Percentiles rank a stretch among this genome's conserved stretches.
phyloP scores from a whole-genome alignment of 2,329 filamentous ascomycete genomes.

The Cyphellophora attinorum region DNA sequence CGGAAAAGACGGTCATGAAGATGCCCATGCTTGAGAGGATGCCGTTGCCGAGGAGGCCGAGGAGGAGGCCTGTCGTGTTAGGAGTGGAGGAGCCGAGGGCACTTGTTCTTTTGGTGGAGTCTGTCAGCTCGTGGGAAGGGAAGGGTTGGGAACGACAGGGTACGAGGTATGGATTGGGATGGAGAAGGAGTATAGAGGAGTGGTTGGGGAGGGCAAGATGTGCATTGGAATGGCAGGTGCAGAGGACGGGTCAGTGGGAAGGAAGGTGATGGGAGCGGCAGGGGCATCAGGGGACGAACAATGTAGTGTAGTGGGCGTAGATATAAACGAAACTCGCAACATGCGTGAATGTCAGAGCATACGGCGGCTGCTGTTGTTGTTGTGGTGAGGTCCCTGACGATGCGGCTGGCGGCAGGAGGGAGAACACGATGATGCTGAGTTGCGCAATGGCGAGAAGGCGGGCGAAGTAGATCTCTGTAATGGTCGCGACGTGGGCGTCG shows the following conservation, averaged over 20 bases:
- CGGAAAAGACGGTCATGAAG: slow-evolving; percentile 55
- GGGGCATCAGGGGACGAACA: too few species aligned
- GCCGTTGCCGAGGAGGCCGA: slow-evolving; percentile 51
- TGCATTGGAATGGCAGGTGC: too few species aligned
- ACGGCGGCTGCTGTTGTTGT: slow-evolving; percentile 28
- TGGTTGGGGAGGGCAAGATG: not conserved
- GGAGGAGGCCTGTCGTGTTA: slow-evolving; percentile 42
- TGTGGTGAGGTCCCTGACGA: slow-evolving; percentile 52
- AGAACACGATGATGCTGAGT: slow-evolving; percentile 52
- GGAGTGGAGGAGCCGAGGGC: not conserved
- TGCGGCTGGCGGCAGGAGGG: slow-evolving; percentile 60
- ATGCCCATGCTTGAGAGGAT: slow-evolving; percentile 52
- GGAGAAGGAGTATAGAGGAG: not conserved
- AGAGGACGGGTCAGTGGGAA: too few species aligned
- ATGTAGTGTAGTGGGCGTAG: not conserved
- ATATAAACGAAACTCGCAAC: not conserved
- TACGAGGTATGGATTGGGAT: not conserved
- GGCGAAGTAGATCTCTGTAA: slow-evolving; percentile 58
- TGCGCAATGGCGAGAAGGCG: slow-evolving; percentile 61
- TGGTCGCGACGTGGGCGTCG: not conserved
- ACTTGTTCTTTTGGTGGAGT: not conserved
- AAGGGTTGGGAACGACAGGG: too few species aligned
- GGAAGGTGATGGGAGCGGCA: too few species aligned
- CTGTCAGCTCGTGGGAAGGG: not conserved
- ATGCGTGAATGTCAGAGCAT: slow-evolving; percentile 16